Evolutionary conservation across 2,329 filamentous ascomycete genomes (phyloP), one percentile per base, ranked within the genome.

Genomic region (Ploettnerulaceae sp.): DNA sequence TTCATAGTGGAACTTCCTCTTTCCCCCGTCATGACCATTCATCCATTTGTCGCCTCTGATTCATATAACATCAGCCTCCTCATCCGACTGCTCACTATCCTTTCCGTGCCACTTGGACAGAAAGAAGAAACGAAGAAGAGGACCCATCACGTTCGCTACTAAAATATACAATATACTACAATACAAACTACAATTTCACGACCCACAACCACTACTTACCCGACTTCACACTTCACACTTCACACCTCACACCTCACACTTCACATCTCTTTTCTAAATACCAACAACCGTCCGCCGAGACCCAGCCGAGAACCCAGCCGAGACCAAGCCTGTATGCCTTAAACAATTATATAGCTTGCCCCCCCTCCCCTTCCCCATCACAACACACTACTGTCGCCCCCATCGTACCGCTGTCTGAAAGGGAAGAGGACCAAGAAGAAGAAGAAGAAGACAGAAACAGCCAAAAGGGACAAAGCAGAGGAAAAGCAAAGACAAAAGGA

Each of bases 51-150:
- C n/a, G n/a, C 41, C 45, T 42, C 42, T 40, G 24, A 25, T 14
- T 47, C 51, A 57, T 57, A 59, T 57, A 59, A 56, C 41, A 57
- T 58, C 54, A 57, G 48, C 54, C 50, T 55, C 50, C 47, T 54
- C 50, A 45, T 36, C 46, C 44, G 6, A 25, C 24, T 36, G 7
- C 33, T 24, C 37, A 14, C 29, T 41, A 17, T 32, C 28, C 39
- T 39, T 9, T 14, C 29, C 45, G 25, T 47, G 21, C 32, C 33
- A 39, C 33, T 31, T 32, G 14, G 15, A 5, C 21, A 20, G 24
- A 24, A 28, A 33, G 33, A 20, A 31, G 39, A 28, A 18, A 5
- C 21, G 25, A 40, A 28, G 37, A 40, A 40, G 37, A 29, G 37
- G 31, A 49, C 36, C 39, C 42, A 45, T 56, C 39, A 57, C 54